Evolutionary conservation across 176 grass and related monocot species (phyloP).

Genomic region (Elymus sibiricus): DNA sequence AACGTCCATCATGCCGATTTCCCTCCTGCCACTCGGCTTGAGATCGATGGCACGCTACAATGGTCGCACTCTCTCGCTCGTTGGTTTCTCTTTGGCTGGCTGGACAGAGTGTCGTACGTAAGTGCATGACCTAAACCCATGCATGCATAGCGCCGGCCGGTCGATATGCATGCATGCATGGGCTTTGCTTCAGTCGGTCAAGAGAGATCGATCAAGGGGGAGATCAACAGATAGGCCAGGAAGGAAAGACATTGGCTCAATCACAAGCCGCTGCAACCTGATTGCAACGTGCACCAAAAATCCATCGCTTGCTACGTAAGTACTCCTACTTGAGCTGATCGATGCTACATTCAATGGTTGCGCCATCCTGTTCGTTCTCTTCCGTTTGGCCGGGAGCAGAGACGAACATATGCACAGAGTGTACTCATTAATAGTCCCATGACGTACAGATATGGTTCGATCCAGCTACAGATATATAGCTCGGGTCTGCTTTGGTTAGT

Average conservation of each 20-base stretch:
- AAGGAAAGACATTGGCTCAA: not conserved
- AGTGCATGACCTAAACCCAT: not conserved
- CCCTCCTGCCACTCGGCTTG: not conserved
- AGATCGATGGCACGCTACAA: constrained; percentile 6
- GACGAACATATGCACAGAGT: constrained; percentile 9
- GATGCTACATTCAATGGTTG: not conserved
- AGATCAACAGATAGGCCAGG: not conserved
- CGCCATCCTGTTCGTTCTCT: not conserved
- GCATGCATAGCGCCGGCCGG: not conserved
- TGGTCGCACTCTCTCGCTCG: constrained; percentile 8
- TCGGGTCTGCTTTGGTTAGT: not conserved
- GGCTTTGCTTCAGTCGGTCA: no score
- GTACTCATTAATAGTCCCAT: not conserved
- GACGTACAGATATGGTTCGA: not conserved
- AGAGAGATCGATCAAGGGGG: no score
- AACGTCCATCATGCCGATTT: not conserved
- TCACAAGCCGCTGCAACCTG: constrained; percentile 6
- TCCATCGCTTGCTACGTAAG: not conserved
- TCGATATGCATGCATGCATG: not conserved
- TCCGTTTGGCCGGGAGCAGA: not conserved
- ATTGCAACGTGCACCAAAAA: not conserved
- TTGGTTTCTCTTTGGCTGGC: constrained; percentile 12
- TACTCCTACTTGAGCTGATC: not conserved
- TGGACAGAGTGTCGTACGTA: not conserved
- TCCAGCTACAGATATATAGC: not conserved